A percentile compares a stretch with the other conserved stretches of the same genome.
Evolutionary conservation across 1,139 yeast genomes (phyloP).

Genomic region (Trichomonascaceae sp.): DNA sequence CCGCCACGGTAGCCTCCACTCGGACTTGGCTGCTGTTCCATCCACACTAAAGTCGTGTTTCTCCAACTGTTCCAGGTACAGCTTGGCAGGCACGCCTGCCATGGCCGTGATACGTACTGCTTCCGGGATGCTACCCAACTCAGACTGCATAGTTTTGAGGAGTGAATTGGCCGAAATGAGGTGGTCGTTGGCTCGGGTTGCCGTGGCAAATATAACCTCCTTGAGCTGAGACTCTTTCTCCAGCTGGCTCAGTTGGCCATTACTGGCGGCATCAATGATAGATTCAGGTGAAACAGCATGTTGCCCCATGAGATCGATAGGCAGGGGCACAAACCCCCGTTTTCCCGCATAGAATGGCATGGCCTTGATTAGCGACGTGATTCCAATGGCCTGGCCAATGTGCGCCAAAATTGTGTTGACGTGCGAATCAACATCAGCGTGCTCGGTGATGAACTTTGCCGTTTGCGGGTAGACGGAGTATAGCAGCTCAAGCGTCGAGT

Average conservation of each 20-base stretch:
- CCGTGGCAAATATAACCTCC: slow-evolving; percentile 56
- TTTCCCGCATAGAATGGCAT: slow-evolving; percentile 42
- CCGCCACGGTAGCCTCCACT: slow-evolving; percentile 65
- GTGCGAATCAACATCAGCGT: slow-evolving; percentile 30
- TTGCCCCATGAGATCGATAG: slow-evolving; percentile 46
- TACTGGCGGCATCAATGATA: slow-evolving; percentile 18
- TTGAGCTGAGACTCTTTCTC: slow-evolving; percentile 27
- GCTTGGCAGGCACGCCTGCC: slow-evolving; percentile 51
- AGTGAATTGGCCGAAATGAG: slow-evolving; percentile 52
- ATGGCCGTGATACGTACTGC: slow-evolving; percentile 52
- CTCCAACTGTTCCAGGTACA: slow-evolving; percentile 51
- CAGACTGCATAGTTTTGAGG: slow-evolving; percentile 28
- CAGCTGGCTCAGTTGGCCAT: slow-evolving; percentile 1
- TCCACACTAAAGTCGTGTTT: slow-evolving; percentile 49
- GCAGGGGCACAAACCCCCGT: slow-evolving; percentile 39
- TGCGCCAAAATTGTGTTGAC: slow-evolving; percentile 58
- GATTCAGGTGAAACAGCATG: slow-evolving; percentile 52
- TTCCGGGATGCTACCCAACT: slow-evolving; percentile 39
- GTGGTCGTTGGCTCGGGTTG: slow-evolving; percentile 72
- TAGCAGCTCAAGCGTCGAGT: slow-evolving; percentile 49
- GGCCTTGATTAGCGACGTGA: slow-evolving; percentile 55
- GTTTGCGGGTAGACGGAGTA: slow-evolving; percentile 51
- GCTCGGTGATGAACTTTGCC: slow-evolving; percentile 35
- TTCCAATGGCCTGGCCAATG: slow-evolving; percentile 69
- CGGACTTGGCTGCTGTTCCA: slow-evolving; percentile 38